Conservation (phyloP, 345 rosid genomes). For the Lumnitzera racemosa region DNA sequence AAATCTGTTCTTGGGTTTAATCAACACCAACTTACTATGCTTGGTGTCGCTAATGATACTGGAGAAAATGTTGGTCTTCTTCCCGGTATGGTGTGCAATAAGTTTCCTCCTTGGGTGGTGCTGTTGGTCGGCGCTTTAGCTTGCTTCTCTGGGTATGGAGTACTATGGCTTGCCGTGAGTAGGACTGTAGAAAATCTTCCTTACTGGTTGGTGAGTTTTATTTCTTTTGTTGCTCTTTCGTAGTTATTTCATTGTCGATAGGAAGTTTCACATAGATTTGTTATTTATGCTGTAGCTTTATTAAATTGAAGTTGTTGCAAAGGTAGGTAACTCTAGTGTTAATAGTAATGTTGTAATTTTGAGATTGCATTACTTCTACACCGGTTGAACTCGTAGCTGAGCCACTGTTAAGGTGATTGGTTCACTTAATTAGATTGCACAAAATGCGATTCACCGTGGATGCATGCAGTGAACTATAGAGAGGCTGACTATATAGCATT, state of each 20-base stretch:
- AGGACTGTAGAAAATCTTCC: conserved; percentile 38
- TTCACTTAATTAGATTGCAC: too few species aligned
- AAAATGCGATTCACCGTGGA: too few species aligned
- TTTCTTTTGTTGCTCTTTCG: too few species aligned
- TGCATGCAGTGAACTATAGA: too few species aligned
- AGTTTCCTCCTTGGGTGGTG: conserved; percentile 60
- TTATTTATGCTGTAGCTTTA: not conserved
- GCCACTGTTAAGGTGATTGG: too few species aligned
- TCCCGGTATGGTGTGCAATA: conserved; percentile 59
- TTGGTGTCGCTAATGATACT: conserved; percentile 66
- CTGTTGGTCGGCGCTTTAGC: conserved; percentile 42
- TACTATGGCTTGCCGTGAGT: conserved; percentile 54
- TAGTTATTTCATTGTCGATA: too few species aligned
- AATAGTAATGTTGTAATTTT: too few species aligned
- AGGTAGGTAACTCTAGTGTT: too few species aligned
- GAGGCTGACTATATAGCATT: too few species aligned
- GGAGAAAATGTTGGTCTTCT: conserved; percentile 62
- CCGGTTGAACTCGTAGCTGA: too few species aligned
- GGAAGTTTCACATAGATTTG: not conserved
- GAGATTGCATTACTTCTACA: too few species aligned
- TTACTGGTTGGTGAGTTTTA: conserved; percentile 58
- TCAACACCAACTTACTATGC: conserved; percentile 62
- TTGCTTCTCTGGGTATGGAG: conserved; percentile 60
- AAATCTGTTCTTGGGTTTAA: conserved; percentile 61
- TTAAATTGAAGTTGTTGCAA: not conserved